A percentile compares a stretch with the other conserved stretches of the same genome.
These are phyloP conservation scores for Colletotrichum sp. DNA, from an alignment of 2,329 filamentous ascomycete genomes.

Conservation along the genomic window DNA sequence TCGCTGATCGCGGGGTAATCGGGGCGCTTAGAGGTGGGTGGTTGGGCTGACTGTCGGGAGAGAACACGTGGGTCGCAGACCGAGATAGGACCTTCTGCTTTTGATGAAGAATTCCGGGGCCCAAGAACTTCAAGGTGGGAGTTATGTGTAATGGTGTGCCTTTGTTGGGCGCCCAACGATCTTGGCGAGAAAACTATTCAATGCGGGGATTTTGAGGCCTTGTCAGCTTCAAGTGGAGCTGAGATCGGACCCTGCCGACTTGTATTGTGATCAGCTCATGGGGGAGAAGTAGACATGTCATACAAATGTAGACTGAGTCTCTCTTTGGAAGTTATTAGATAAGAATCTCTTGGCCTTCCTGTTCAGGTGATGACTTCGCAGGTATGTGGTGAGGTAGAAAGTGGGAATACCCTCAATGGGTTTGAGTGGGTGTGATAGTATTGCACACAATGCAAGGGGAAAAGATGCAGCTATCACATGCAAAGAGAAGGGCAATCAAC, in stretches of 20 bases:
- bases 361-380: background rate
- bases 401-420: background rate
- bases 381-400: background rate
- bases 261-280: background rate
- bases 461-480: background rate
- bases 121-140: background rate
- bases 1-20: constrained; percentile 13
- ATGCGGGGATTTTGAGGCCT: background rate
- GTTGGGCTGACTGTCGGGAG: background rate
- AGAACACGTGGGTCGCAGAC: constrained; percentile 1
- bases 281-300: background rate
- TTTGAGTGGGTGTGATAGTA: background rate
- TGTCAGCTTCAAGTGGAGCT: background rate
- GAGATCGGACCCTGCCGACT: background rate
- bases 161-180: background rate
- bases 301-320: background rate
- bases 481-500: background rate
- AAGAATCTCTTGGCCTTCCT: background rate
- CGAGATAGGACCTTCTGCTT: constrained; percentile 4
- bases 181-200: background rate
- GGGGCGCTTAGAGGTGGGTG: background rate
- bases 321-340: background rate
- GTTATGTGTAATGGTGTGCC: background rate
- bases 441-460: background rate
- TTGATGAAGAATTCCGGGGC: background rate